phyloP scores from a whole-genome alignment of 2,329 filamentous ascomycete species.

The Ceratocystiopsis brevicomis region DNA sequence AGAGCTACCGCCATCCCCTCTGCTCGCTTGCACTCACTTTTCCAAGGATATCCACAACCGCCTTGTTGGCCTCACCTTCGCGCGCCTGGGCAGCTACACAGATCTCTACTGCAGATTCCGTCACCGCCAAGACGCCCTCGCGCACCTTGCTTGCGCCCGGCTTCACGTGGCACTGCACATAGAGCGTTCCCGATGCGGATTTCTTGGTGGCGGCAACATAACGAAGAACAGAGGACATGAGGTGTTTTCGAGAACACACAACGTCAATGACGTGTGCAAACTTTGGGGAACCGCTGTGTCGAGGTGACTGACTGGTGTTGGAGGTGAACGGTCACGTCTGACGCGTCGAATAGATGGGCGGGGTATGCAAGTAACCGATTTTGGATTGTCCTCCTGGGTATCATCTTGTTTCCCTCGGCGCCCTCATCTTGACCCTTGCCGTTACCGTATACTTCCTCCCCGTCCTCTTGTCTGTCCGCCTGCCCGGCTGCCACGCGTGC shows the following conservation, averaged over 20 bases:
- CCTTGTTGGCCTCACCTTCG: constrained; percentile 51
- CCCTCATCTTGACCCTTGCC: too few relatives aligned
- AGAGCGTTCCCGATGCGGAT: constrained; percentile 26
- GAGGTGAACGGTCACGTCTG: too few relatives aligned
- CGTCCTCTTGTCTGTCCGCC: constrained; percentile 28
- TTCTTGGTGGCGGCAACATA: constrained; percentile 31
- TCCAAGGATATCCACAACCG: constrained; percentile 43
- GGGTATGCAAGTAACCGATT: constrained; percentile 7
- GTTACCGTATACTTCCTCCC: constrained; percentile 20
- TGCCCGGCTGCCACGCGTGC: constrained; percentile 17
- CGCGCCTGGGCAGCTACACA: constrained; percentile 46
- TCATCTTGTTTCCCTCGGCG: too few relatives aligned
- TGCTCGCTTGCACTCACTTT: constrained; percentile 21
- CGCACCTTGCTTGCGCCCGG: constrained; percentile 42
- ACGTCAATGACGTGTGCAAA: not conserved
- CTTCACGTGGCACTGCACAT: constrained; percentile 48
- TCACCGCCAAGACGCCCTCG: constrained; percentile 39
- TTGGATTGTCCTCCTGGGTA: not conserved
- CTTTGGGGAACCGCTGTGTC: too few relatives aligned
- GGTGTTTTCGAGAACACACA: not conserved
- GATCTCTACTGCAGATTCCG: constrained; percentile 38
- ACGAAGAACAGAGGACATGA: constrained; percentile 16
- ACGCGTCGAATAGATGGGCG: not conserved
- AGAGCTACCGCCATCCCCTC: not conserved
- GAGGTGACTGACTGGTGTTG: too few relatives aligned